A percentile compares a stretch with the other conserved stretches of the same genome.
phyloP scores from a whole-genome alignment of 192 early-diverging fungal genomes.

The Coemansia sp. region DNA sequence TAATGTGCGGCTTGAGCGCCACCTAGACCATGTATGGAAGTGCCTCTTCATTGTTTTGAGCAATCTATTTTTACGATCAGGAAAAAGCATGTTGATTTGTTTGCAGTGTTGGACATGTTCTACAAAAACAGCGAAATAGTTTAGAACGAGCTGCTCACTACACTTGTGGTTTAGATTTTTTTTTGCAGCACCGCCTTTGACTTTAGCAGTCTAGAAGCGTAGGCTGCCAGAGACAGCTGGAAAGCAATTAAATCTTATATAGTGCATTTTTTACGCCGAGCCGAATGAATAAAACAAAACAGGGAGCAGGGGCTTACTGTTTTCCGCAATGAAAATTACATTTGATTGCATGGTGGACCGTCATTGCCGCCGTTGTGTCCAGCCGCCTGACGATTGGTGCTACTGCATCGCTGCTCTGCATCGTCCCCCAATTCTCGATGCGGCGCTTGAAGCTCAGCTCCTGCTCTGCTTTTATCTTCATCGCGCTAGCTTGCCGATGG shows the following conservation, averaged over 20 bases:
- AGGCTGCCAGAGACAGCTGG: no score
- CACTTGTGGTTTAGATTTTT: no score
- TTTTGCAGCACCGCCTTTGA: no score
- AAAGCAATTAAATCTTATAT: neutral
- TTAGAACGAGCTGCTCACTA: no score
- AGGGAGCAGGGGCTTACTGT: slow-evolving; percentile 1
- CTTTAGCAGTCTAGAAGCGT: no score
- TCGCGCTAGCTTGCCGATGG: neutral
- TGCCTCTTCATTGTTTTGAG: neutral
- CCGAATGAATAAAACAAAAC: neutral
- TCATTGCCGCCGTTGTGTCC: neutral
- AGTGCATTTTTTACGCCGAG: neutral
- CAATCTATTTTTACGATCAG: neutral
- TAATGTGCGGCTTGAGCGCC: neutral
- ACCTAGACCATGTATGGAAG: neutral
- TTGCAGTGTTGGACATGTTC: neutral
- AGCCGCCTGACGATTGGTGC: neutral
- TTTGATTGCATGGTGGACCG: slow-evolving; percentile 6
- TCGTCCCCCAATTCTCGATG: neutral
- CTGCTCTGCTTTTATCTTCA: neutral
- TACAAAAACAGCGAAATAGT: no score
- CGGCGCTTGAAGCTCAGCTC: neutral
- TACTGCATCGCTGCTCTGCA: neutral
- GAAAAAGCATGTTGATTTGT: neutral
- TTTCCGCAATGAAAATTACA: neutral